phyloP scores from a whole-genome alignment of 1,284 basidiomycete genomes.

The Wallemia ichthyophaga region DNA sequence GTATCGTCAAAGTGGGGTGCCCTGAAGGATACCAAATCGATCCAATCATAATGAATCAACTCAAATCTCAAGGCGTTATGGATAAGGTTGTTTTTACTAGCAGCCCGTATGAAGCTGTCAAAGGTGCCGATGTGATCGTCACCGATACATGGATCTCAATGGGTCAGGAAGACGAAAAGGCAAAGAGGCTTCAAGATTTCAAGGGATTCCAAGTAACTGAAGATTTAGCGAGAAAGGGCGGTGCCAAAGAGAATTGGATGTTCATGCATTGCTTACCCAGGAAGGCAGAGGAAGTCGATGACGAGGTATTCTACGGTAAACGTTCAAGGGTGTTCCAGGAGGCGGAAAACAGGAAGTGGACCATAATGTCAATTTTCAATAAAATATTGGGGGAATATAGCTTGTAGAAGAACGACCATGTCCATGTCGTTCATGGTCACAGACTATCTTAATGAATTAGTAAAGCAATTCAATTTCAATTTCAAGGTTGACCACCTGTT shows the following conservation, averaged over 20 bases:
- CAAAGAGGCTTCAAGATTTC: conserved; percentile 61
- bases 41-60: conserved; percentile 42
- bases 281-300: conserved; percentile 74
- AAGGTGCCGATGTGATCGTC: conserved; percentile 68
- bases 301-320: conserved; percentile 35
- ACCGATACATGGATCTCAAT: conserved; percentile 98
- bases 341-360: conserved; percentile 70
- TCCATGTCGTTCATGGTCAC: neutral
- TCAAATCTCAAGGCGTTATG: conserved; percentile 37
- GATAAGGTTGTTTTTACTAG: conserved; percentile 35
- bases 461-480: neutral
- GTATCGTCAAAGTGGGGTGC: conserved; percentile 56
- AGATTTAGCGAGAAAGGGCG: conserved; percentile 23
- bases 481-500: neutral
- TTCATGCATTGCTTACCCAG: conserved; percentile 90
- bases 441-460: neutral
- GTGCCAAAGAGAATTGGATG: conserved; percentile 65
- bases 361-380: conserved; percentile 61
- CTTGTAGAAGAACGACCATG: neutral
- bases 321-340: conserved; percentile 20
- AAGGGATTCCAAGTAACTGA: conserved; percentile 85
- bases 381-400: neutral
- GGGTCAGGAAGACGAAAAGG: conserved; percentile 89
- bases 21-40: conserved; percentile 40
- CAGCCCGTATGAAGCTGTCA: conserved; percentile 57